A percentile compares a stretch with the other conserved stretches of the same genome.
Conservation (phyloP, 495 filamentous ascomycete genomes). For the Aspergillus bridgeri region DNA sequence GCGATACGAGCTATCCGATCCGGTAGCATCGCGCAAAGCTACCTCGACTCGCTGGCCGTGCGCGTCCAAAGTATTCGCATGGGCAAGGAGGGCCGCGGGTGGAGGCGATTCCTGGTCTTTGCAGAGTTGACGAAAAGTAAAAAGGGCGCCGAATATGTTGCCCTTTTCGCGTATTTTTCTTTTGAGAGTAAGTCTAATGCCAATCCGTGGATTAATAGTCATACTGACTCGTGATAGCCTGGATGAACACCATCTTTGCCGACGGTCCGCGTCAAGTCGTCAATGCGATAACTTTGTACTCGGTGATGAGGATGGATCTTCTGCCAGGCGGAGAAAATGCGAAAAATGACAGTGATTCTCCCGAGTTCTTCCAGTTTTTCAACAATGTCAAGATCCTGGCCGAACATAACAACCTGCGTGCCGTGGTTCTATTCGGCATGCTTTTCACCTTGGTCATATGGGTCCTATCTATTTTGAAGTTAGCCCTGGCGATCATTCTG, state of each 20-base stretch:
- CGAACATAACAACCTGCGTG: constrained; percentile 66
- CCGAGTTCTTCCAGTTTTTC: constrained; percentile 59
- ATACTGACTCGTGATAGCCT: constrained; percentile 51
- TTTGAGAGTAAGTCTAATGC: constrained; percentile 67
- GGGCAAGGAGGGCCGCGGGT: constrained; percentile 63
- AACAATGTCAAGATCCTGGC: constrained; percentile 71
- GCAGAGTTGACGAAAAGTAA: constrained; percentile 86
- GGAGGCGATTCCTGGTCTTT: constrained; percentile 87
- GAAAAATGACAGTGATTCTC: constrained; percentile 40
- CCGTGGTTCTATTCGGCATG: constrained; percentile 83
- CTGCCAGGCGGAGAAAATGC: constrained; percentile 56
- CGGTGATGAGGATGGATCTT: constrained; percentile 68
- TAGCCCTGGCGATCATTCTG: constrained; percentile 67
- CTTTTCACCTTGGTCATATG: constrained; percentile 87
- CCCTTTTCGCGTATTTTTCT: constrained; percentile 89
- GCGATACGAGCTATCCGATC: constrained; percentile 75
- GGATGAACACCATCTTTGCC: constrained; percentile 83
- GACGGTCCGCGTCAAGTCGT: constrained; percentile 87
- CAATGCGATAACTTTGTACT: constrained; percentile 83
- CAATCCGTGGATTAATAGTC: not conserved
- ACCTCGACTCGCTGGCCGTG: constrained; percentile 81
- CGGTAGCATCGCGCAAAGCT: constrained; percentile 85
- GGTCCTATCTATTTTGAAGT: constrained; percentile 73
- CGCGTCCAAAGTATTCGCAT: constrained; percentile 74
- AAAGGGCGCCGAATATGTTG: constrained; percentile 86